Evolutionary conservation across 106 monocot species (phyloP).

Genomic region (Phalaenopsis equestris): DNA sequence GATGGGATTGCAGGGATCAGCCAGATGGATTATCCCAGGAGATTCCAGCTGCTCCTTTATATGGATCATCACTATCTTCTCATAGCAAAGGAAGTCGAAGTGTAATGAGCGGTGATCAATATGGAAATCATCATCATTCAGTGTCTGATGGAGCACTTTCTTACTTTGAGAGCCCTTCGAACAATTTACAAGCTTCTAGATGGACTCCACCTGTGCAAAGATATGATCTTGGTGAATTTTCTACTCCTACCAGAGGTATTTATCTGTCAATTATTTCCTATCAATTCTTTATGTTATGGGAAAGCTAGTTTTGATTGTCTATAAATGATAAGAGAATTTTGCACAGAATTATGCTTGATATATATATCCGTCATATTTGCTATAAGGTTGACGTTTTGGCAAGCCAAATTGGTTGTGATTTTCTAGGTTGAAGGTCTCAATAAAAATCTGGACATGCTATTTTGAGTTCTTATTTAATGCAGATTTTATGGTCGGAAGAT

Average conservation of each 20-base stretch:
- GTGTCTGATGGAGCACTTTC: slow-evolving; percentile 74
- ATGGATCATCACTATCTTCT: slow-evolving; percentile 53
- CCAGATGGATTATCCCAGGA: slow-evolving; percentile 39
- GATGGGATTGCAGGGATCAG: slow-evolving; percentile 54
- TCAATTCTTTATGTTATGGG: background rate
- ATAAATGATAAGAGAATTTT: background rate
- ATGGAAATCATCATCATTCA: slow-evolving; percentile 68
- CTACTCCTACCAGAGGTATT: slow-evolving; percentile 54
- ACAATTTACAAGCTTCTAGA: slow-evolving; percentile 43
- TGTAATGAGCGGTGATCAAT: slow-evolving; percentile 32
- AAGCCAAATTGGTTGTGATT: background rate
- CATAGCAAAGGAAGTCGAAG: slow-evolving; percentile 58
- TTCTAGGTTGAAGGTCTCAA: background rate
- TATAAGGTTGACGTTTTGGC: background rate
- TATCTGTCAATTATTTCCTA: background rate
- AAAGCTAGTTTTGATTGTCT: background rate
- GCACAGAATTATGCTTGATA: background rate
- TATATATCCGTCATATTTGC: background rate
- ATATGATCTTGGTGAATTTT: slow-evolving; percentile 67
- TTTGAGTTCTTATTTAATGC: background rate
- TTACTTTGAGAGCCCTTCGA: slow-evolving; percentile 68
- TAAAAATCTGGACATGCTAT: background rate
- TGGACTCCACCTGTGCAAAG: slow-evolving; percentile 56
- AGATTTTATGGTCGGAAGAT: background rate
- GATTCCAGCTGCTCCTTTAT: slow-evolving; percentile 22